A percentile compares a stretch with the other conserved stretches of the same genome.
Conservation (phyloP, 2,329 filamentous ascomycete species). For the Microcyclosporella mali region DNA sequence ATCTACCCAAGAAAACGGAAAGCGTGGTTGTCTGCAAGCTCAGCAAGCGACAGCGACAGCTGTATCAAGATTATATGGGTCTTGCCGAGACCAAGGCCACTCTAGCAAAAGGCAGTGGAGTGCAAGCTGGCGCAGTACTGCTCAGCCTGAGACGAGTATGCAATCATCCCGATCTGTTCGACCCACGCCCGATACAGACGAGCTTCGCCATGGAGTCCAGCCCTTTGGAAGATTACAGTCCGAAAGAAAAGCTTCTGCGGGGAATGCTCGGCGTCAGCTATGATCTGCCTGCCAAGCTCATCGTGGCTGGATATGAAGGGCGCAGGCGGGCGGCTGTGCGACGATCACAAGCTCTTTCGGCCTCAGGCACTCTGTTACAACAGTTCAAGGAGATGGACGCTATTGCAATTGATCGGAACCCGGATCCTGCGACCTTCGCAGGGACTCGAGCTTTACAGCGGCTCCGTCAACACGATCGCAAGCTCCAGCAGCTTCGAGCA, state of each 20-base stretch:
- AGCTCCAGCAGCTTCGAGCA: constrained; percentile 24
- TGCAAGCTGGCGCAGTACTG: constrained; percentile 96
- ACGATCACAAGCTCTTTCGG: constrained; percentile 20
- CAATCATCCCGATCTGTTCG: constrained; percentile 95
- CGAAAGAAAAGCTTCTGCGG: constrained; percentile 65
- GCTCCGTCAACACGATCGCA: constrained; percentile 18
- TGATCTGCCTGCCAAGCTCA: constrained; percentile 12
- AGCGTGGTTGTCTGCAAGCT: constrained; percentile 93
- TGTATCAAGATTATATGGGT: constrained; percentile 95
- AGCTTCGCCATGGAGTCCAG: constrained; percentile 81
- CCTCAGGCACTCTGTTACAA: constrained; percentile 15
- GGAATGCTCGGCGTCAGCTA: constrained; percentile 36
- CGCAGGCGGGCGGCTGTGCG: constrained; percentile 13
- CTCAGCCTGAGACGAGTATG: constrained; percentile 98
- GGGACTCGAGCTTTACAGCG: constrained; percentile 24
- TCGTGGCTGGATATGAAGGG: constrained; percentile 19
- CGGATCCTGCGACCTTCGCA: constrained; percentile 22
- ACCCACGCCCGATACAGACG: constrained; percentile 92
- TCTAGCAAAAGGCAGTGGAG: constrained; percentile 84
- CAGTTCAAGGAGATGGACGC: constrained; percentile 19
- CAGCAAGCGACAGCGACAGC: constrained; percentile 87
- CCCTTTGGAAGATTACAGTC: constrained; percentile 65
- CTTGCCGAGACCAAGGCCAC: constrained; percentile 84
- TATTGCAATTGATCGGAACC: constrained; percentile 9
- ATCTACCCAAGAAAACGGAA: constrained; percentile 97